Percentiles rank a stretch among this genome's conserved stretches.
Evolutionary conservation across 257 asterid genomes (phyloP).

Genomic region (Catharanthus roseus): DNA sequence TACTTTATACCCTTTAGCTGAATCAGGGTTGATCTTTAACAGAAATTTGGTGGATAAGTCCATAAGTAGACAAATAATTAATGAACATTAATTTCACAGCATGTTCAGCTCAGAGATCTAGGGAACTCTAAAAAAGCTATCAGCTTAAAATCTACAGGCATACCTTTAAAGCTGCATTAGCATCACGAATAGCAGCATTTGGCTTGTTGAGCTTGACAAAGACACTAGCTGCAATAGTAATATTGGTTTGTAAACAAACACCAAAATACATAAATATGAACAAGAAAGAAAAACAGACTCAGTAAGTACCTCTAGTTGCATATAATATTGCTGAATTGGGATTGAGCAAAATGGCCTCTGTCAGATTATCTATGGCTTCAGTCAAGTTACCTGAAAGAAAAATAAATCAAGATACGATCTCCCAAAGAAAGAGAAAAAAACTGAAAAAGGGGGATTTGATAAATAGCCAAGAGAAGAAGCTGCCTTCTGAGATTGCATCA

Average conservation of each 20-base stretch:
- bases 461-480: conserved; percentile 2
- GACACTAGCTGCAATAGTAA: conserved; percentile 39
- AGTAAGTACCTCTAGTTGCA: conserved; percentile 53
- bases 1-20: conserved; percentile 78
- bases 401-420: conserved; percentile 7
- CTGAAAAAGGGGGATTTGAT: not conserved
- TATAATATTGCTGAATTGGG: conserved; percentile 59
- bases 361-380: conserved; percentile 51
- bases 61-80: not conserved
- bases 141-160: conserved; percentile 1
- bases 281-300: conserved; percentile 1
- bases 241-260: conserved; percentile 9
- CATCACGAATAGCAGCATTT: conserved; percentile 77
- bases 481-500: conserved; percentile 55
- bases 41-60: conserved; percentile 14
- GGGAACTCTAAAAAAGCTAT: conserved; percentile 1
- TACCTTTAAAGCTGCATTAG: conserved; percentile 76
- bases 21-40: conserved; percentile 66
- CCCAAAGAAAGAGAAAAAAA: not conserved
- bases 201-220: conserved; percentile 65
- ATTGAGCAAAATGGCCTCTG: conserved; percentile 62
- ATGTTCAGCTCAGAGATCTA: not conserved
- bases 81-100: not conserved
- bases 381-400: conserved; percentile 43
- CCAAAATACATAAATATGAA: conserved; percentile 1